Conservation (phyloP, 306 rosid species). For the Hippophae tibetana region DNA sequence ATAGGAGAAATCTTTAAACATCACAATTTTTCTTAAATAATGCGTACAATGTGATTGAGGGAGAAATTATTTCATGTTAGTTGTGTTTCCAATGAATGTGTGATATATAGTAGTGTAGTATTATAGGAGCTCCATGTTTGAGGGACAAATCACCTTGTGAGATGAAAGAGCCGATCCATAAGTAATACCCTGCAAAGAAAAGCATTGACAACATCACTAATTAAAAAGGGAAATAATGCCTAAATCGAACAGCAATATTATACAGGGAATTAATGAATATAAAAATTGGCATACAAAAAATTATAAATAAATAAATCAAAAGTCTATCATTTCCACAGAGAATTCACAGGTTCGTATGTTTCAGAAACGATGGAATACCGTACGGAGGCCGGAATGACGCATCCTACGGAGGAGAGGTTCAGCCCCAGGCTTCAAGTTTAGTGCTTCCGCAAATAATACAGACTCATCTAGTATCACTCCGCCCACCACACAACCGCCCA, state of each 20-base stretch:
- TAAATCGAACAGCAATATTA: background rate
- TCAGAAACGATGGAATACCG: constrained; percentile 16
- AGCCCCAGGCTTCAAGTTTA: constrained; percentile 22
- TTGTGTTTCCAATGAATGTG: background rate
- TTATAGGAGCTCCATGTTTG: background rate
- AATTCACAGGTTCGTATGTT: background rate
- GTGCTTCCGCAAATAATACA: constrained; percentile 22
- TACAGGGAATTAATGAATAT: background rate
- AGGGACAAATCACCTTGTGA: constrained; percentile 27
- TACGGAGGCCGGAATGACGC: constrained; percentile 34
- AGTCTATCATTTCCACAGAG: background rate
- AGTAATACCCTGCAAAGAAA: constrained; percentile 42
- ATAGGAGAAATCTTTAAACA: too few relatives aligned
- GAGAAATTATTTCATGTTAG: background rate
- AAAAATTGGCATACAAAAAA: background rate
- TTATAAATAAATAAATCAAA: background rate
- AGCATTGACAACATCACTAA: background rate
- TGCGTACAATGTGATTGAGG: background rate
- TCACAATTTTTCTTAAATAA: too few relatives aligned
- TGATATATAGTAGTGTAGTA: background rate
- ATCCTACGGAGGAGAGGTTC: constrained; percentile 53
- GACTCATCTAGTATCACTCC: constrained; percentile 69
- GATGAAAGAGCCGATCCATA: constrained; percentile 28
- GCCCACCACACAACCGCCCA: constrained; percentile 14
- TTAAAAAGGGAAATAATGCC: background rate